Percentiles rank a stretch among this genome's conserved stretches.
phyloP scores from a whole-genome alignment of 805 yeast species.

The Jamesozyma hellenica region DNA sequence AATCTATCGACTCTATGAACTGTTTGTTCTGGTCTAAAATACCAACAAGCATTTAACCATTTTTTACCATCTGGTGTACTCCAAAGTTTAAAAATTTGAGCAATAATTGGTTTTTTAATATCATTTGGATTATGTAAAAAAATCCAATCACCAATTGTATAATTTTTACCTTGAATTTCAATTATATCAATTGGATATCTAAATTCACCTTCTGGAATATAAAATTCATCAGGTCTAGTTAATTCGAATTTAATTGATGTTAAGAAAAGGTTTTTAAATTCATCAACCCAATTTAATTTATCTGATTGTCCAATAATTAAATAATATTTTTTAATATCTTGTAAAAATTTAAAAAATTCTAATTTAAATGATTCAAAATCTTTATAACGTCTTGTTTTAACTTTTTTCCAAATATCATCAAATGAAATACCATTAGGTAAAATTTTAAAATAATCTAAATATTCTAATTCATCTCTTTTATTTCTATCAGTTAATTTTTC shows the following conservation, averaged over 20 bases:
- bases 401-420: slow-evolving; percentile 67
- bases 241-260: slow-evolving; percentile 56
- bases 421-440: slow-evolving; percentile 54
- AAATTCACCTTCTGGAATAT: slow-evolving; percentile 47
- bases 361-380: slow-evolving; percentile 65
- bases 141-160: slow-evolving; percentile 92
- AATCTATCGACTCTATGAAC: slow-evolving; percentile 85
- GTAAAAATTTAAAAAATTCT: slow-evolving; percentile 67
- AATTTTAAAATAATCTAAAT: slow-evolving; percentile 37
- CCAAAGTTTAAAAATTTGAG: slow-evolving; percentile 92
- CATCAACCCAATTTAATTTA: slow-evolving; percentile 50
- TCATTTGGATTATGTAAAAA: slow-evolving; percentile 81
- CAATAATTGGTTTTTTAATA: slow-evolving; percentile 80
- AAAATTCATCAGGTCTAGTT: slow-evolving; percentile 73
- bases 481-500: slow-evolving; percentile 80
- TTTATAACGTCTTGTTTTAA: slow-evolving; percentile 74
- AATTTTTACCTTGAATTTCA: slow-evolving; percentile 58
- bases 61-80: slow-evolving; percentile 64
- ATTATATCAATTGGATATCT: slow-evolving; percentile 75
- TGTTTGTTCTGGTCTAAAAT: slow-evolving; percentile 94
- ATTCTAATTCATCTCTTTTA: slow-evolving; percentile 11
- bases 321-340: slow-evolving; percentile 60
- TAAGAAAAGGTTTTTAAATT: slow-evolving; percentile 53
- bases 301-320: slow-evolving; percentile 39
- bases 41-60: slow-evolving; percentile 95